Base-by-base conservation (phyloP, 768 basidiomycete genomes). In the Amylocystis lapponica region DNA sequence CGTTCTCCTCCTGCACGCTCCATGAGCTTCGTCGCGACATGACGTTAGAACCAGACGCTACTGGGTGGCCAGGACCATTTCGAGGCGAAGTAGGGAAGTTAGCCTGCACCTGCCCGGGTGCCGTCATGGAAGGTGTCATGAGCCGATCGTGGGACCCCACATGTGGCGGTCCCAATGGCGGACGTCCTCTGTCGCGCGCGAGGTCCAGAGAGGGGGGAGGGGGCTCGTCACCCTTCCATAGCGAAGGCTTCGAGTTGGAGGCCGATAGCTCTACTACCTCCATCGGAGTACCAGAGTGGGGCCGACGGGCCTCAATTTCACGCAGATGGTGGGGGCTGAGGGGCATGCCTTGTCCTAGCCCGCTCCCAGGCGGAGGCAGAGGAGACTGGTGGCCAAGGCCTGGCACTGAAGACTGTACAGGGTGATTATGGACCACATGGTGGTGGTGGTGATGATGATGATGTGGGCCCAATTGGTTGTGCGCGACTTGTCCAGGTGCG, bases 361-460 rank as follows among this genome's bases (percentile, higher is more conserved):
- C 27, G 13, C 13, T 7, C 3, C 31, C 21, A 42, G 41, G 17
- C 19, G 41, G 16, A 13, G 23, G n/a, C n/a, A n/a, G n/a, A n/a
- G n/a, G n/a, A n/a, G n/a, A n/a, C n/a, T n/a, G 41, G 13, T 8
- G 36, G 29, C 3, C 35, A 1, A 21, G 38, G 50, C 17, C 43
- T 47, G 9, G 20, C 31, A 33, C 22, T 44, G 8, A 48, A 29
- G n/a, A 31, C 36, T 17, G 38, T 48, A 20, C 41, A 42, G 60
- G 65, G 39, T 62, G 59, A 25, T 65, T 62, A 43, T 64, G 63
- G 37, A 61, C 60, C 23, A 59, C 53, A 34, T 63, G 57, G 37
- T 65, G 65, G 41, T 58, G 56, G 35, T 62, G 63, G 32, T 61
- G 60, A 33, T 60, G 59, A 37, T 64, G 62, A 32, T 62, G 56